These are phyloP conservation scores for Logfia minima DNA, from an alignment of 129 eudicot species.

Conservation along the genomic window DNA sequence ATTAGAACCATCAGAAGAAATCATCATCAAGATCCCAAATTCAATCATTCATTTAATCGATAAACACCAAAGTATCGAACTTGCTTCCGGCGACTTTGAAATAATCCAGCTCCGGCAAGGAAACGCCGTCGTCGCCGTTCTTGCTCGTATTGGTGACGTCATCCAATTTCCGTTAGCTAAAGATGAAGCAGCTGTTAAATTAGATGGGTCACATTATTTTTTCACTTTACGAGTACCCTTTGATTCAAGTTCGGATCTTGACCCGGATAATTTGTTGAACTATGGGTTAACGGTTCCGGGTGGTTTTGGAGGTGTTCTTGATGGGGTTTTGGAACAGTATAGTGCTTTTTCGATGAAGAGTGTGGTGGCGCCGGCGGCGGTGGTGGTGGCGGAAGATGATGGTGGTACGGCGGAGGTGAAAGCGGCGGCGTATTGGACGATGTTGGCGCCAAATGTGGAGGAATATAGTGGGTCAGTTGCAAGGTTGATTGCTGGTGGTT, in stretches of 20 bases:
- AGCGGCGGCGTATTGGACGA: slow-evolving; percentile 87
- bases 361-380: slow-evolving; percentile 43
- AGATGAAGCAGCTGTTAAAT: slow-evolving; percentile 80
- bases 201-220: slow-evolving; percentile 77
- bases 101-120: slow-evolving; percentile 63
- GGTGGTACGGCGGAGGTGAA: slow-evolving; percentile 50
- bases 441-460: slow-evolving; percentile 92
- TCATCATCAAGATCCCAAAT: slow-evolving; percentile 57
- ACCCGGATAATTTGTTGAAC: slow-evolving; percentile 46
- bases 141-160: slow-evolving; percentile 61
- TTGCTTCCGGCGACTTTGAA: slow-evolving; percentile 65
- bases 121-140: slow-evolving; percentile 59
- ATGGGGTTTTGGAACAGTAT: slow-evolving; percentile 58
- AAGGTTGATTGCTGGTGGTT: slow-evolving; percentile 75
- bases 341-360: slow-evolving; percentile 65
- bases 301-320: slow-evolving; percentile 60
- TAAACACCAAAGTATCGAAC: slow-evolving; percentile 57
- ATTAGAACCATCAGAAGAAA: slow-evolving; percentile 60
- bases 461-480: slow-evolving; percentile 75
- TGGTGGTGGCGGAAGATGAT: slow-evolving; percentile 52
- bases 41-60: slow-evolving; percentile 72
- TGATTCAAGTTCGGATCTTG: slow-evolving; percentile 20
- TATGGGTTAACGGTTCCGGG: slow-evolving; percentile 74
- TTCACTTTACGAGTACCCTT: slow-evolving; percentile 62
- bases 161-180: slow-evolving; percentile 84